Evolutionary conservation across 805 yeast genomes (phyloP).

Genomic region (Hanseniaspora guilliermondii): DNA sequence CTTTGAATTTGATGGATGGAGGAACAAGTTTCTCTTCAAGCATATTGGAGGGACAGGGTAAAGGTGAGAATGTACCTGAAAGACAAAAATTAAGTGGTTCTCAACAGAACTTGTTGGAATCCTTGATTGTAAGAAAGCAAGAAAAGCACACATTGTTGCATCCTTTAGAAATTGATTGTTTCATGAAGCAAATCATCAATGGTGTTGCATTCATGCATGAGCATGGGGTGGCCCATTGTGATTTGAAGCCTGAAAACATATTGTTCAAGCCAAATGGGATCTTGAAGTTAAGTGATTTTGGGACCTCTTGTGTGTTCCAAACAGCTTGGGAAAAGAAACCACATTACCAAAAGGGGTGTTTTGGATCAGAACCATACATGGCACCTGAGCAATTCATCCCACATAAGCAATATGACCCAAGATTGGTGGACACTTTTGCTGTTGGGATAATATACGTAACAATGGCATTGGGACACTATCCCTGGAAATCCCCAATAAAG

Average conservation of each 20-base stretch:
- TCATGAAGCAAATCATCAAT: slow-evolving; percentile 69
- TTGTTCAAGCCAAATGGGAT: slow-evolving; percentile 55
- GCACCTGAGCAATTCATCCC: slow-evolving; percentile 74
- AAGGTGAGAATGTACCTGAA: not conserved
- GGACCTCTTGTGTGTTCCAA: slow-evolving; percentile 79
- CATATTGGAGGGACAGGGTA: not conserved
- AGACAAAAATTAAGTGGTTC: not conserved
- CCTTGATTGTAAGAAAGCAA: slow-evolving; percentile 10
- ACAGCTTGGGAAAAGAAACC: slow-evolving; percentile 78
- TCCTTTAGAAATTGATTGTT: slow-evolving; percentile 70
- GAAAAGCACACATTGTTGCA: slow-evolving; percentile 28
- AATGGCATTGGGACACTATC: slow-evolving; percentile 76
- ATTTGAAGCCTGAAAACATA: slow-evolving; percentile 79
- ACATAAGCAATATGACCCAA: slow-evolving; percentile 52
- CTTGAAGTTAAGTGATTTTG: slow-evolving; percentile 71
- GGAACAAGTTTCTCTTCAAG: slow-evolving; percentile 5
- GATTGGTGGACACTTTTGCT: slow-evolving; percentile 82
- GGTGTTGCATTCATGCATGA: slow-evolving; percentile 79
- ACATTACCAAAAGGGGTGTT: slow-evolving; percentile 56
- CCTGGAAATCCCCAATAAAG: slow-evolving; percentile 69
- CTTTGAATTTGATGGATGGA: slow-evolving; percentile 12
- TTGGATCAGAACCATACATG: slow-evolving; percentile 84
- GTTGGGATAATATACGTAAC: slow-evolving; percentile 65
- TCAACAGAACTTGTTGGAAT: slow-evolving; percentile 21
- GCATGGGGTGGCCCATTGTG: slow-evolving; percentile 90